Evolutionary conservation across 345 rosid genomes (phyloP).

Genomic region (Arabidopsis arenosa): DNA sequence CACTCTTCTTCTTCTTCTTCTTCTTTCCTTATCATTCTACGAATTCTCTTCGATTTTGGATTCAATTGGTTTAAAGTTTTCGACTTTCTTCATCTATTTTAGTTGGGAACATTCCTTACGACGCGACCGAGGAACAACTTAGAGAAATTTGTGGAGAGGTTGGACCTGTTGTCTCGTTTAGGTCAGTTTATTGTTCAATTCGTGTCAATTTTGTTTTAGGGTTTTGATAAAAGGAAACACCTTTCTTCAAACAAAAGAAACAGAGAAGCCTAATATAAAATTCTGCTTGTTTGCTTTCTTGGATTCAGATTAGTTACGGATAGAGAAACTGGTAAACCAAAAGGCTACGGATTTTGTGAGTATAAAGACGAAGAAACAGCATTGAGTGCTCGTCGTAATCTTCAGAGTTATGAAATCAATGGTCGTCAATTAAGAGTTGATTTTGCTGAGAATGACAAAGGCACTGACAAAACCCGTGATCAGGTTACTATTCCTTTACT

Average conservation of each 20-base stretch:
- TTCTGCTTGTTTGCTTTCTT: conserved; percentile 15
- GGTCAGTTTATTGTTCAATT: conserved; percentile 54
- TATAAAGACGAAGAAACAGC: conserved; percentile 99
- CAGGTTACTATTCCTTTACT: conserved; percentile 54
- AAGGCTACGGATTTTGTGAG: conserved; percentile 99
- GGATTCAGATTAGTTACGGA: conserved; percentile 85
- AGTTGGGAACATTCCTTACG: conserved; percentile 99
- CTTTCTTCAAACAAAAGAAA: conserved; percentile 1
- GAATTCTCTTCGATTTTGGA: conserved; percentile 5
- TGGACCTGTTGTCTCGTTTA: conserved; percentile 98
- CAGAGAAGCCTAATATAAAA: background rate
- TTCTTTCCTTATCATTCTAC: background rate
- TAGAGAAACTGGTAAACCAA: conserved; percentile 98
- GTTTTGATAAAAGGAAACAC: conserved; percentile 8
- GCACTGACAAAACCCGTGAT: conserved; percentile 73
- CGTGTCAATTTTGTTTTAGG: conserved; percentile 11
- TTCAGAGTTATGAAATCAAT: conserved; percentile 90
- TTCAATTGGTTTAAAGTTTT: background rate
- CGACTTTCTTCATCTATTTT: conserved; percentile 24
- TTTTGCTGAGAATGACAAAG: conserved; percentile 99
- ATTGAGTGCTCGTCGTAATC: conserved; percentile 97
- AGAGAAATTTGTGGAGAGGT: conserved; percentile 95
- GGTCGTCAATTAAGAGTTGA: conserved; percentile 97
- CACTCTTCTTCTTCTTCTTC: conserved; percentile 26
- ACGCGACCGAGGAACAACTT: conserved; percentile 97